Evolutionary conservation across 208 protist species (phyloP).

Genomic region (Acanthamoeba lenticulata): DNA sequence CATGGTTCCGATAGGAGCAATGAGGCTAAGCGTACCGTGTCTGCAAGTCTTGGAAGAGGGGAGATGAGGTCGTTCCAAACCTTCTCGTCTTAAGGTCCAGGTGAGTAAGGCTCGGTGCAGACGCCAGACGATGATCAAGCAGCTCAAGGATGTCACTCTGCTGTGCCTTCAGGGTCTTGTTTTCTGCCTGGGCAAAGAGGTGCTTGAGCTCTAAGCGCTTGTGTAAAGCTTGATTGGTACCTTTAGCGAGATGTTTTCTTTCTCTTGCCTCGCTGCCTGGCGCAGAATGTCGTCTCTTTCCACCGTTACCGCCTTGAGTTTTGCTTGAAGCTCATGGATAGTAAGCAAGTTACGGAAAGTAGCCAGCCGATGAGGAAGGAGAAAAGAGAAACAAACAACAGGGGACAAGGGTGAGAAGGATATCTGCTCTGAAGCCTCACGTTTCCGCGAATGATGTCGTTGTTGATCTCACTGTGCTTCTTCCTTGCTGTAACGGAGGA

Average conservation of each 20-base stretch:
- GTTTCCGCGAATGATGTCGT: conserved; percentile 32
- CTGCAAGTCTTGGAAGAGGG: background rate
- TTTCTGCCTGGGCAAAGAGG: background rate
- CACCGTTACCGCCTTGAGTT: background rate
- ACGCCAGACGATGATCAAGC: background rate
- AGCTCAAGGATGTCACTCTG: background rate
- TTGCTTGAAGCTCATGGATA: background rate
- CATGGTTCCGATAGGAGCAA: background rate
- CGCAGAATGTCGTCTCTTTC: conserved; percentile 5
- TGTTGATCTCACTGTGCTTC: conserved; percentile 40
- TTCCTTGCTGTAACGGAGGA: background rate
- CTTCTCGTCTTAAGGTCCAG: background rate
- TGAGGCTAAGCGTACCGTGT: background rate
- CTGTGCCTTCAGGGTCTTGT: background rate
- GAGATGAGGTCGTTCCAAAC: background rate
- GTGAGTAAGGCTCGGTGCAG: background rate
- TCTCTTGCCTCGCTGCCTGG: background rate
- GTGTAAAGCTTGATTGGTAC: background rate
- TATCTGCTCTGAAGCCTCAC: conserved; percentile 50
- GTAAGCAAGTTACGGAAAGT: background rate
- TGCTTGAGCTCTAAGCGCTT: background rate
- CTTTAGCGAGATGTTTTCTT: conserved; percentile 1
- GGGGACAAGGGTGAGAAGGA: background rate
- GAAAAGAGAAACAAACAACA: background rate
- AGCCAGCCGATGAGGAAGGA: background rate